Base-by-base conservation (phyloP, 2,329 filamentous ascomycete species). In the Colletotrichum costaricense region DNA sequence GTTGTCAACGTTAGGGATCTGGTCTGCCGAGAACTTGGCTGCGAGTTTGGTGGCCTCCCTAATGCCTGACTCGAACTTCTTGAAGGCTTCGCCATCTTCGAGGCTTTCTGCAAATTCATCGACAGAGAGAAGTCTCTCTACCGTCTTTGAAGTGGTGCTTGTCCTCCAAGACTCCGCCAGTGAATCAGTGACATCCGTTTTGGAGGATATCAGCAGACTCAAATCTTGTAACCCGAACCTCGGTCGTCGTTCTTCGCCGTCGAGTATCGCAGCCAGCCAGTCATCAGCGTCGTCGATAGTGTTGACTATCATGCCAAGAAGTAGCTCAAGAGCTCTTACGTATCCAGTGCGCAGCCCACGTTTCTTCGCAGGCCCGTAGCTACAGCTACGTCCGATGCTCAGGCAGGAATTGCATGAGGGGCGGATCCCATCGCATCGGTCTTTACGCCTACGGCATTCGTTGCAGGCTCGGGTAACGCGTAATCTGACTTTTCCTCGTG, bases 311-410 rank as follows among this genome's bases (percentile, higher is more conserved):
- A 74, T 60, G 3, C 73, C 73, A 2, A 74, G 56, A 14, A 74
- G 54, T 0, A 63, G 26, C 30, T 74, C 73, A 0, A 74, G 26
- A 5, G 63, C 69, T 5, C 73, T 57, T 0, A 74, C 73, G 49
- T 74, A 74, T 16, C 73, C 73, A 0, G 73, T 62, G 14, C 69
- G 56, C 12, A 74, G 56, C 7, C 73, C 73, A 9, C 73, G 73
- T 49, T 74, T 74, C 52, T 67, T 63, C 16, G 42, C 16, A 8
- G 69, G 64, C 33, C 68, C 69, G 30, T 74, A 74, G 38, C 52
- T 64, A 54, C 74, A 84, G 84, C 30, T 22, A 14, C 67, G 33
- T 7, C 67, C 67, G 8, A 38, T 52, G 30, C 57, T 22, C 24
- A 64, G 35, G 26, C 59, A 65, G n/a, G 49, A 49, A 19, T 46